Evolutionary conservation across 2,329 filamentous ascomycete species (phyloP), one percentile per base, ranked within the genome.

Genomic region (Pseudogymnoascus sp.): DNA sequence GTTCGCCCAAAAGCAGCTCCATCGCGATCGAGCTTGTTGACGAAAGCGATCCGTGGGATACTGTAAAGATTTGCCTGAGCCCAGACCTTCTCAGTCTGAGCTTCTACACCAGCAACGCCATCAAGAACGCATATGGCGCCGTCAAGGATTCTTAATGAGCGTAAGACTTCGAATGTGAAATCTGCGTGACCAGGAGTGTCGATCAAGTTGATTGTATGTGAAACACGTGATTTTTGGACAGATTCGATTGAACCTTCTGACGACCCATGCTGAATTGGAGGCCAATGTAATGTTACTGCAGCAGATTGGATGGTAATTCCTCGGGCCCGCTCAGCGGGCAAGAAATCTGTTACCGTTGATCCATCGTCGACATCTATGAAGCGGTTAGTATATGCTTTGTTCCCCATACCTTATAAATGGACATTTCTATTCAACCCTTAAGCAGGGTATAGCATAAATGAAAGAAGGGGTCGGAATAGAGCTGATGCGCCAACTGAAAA

Each of bases 241-340:
- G 64, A 29, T 27, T 59, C 61, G 6, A 15, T 61, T 27, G 67
- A 62, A 33, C 63, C 21, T 29, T 52, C 61, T 13, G 21, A 45
- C 42, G 68, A 63, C 27, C 64, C 42, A 42, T 60, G 31, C n/a
- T 39, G 68, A 10, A 77, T 72, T 6, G 86, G 87, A 5, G 94
- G 94, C 94, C 94, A 99, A 65, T 88, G 82, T 73, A 97, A 96
- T 1, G 92, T 96, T 67, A 97, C 95, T 55, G 94, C 93, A 9
- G 94, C 94, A 2, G 93, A 97, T 73, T 97, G 94, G 64, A 99
- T 97, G 3, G 94, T 99, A 72, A 99, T 97, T 31, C 94, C 94
- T 67, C 94, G 83, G 67, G 92, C 87, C 70, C 93, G 83, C 74
- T 99, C 94, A 66, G 96, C 87, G 5, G 94, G 93, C 5, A 99